Percentiles rank a stretch among this genome's conserved stretches.
Conservation (phyloP, 306 rosid species). For the Ziziphus jujuba region DNA sequence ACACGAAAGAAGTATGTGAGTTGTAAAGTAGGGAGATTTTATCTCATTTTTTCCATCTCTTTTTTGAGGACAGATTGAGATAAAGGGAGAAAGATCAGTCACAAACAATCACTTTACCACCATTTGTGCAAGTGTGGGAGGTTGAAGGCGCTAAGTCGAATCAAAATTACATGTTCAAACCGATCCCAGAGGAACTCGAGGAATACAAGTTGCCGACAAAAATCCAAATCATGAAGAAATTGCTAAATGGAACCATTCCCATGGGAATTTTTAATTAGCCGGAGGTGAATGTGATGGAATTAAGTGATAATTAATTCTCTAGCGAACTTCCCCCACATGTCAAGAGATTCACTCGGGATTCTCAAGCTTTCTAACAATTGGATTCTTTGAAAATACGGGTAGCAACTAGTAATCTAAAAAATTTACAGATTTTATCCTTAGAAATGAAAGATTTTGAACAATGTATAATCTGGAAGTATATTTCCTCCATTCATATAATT, state of each 20-base stretch:
- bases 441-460: too few species aligned
- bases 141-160: slow-evolving; percentile 37
- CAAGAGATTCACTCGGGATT: slow-evolving; percentile 36
- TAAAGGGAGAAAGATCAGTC: too few species aligned
- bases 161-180: slow-evolving; percentile 63
- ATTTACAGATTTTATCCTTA: slow-evolving; percentile 41
- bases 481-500: too few species aligned
- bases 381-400: slow-evolving; percentile 54
- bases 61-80: too few species aligned
- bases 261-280: slow-evolving; percentile 59
- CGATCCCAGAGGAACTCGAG: slow-evolving; percentile 58
- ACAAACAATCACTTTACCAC: slow-evolving; percentile 57
- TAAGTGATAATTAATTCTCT: slow-evolving; percentile 44
- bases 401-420: slow-evolving; percentile 41
- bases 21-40: too few species aligned
- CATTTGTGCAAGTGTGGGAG: slow-evolving; percentile 62
- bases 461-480: too few species aligned
- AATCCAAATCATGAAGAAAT: slow-evolving; percentile 54
- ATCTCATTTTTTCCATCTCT: too few species aligned
- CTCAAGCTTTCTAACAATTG: slow-evolving; percentile 52
- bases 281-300: slow-evolving; percentile 35
- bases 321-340: slow-evolving; percentile 58
- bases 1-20: too few species aligned
- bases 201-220: slow-evolving; percentile 46
- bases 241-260: slow-evolving; percentile 57